Evolutionary conservation across 257 asterid genomes (phyloP), one percentile per base, ranked within the genome.

Genomic region (Eucommia ulmoides): DNA sequence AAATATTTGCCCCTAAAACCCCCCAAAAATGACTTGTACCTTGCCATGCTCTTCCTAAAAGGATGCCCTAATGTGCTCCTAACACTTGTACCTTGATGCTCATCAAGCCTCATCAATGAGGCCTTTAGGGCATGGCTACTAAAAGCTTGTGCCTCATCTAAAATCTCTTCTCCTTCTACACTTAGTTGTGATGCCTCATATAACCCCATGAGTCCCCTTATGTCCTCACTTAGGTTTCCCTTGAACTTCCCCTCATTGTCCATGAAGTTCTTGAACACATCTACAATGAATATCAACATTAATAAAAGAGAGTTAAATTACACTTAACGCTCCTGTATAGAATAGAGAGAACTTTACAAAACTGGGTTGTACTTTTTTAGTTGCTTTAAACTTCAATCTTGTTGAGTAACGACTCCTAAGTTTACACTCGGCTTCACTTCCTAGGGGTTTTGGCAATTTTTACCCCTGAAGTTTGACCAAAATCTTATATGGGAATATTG

Each of bases 121-220:
- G 33, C 54, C 14, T 16, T 41, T 1, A 72, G 66, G 15, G 47
- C 10, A 9, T 50, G 45, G 29, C 33, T 41, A 58, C 72, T 62
- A 22, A 76, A 74, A 12, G 44, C 38, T 26, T 53, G 65, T 49
- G 80, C 81, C 46, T 72, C 76, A 16, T 71, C 71, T 16, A 82
- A 70, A 38, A 68, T 47, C 8, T 49, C 21, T 69, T 79, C 93
- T 24, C 66, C 78, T 48, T 74, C 74, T 2, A 71, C 41, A 19
- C 73, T 45, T 14, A 80, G 23, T 17, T 80, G 84, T 9, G 76
- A 16, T 5, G 82, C 89, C 59, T 76, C 89, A 47, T 67, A 74
- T 20, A 80, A 18, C 51, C 35, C 71, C 57, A 69, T 20, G 58
- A 74, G 26, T 20, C 74, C 75, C 29, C 41, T 46, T 0, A 58